Evolutionary conservation across 257 asterid species (phyloP).

Genomic region (Fraxinus quadrangulata): DNA sequence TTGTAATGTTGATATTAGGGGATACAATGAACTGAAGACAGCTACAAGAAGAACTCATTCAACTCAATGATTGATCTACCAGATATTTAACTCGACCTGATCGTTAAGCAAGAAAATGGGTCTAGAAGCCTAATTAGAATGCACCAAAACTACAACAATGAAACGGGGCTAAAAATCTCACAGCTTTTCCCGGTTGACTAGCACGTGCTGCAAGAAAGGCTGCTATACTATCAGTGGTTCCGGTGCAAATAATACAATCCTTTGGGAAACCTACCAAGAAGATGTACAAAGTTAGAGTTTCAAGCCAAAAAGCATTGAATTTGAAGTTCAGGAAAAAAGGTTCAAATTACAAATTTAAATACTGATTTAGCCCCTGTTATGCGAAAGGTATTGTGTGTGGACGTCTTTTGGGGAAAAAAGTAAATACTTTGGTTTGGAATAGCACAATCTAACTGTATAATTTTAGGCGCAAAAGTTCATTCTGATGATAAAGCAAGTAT

Average conservation of each 20-base stretch:
- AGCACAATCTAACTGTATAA: background rate
- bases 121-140: background rate
- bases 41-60: background rate
- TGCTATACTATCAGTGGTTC: conserved; percentile 96
- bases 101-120: background rate
- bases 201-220: conserved; percentile 95
- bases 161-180: conserved; percentile 36
- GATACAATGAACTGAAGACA: background rate
- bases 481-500: background rate
- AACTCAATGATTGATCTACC: background rate
- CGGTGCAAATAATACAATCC: conserved; percentile 81
- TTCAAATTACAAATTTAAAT: conserved; percentile 3
- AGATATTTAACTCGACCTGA: background rate
- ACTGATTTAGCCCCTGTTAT: background rate
- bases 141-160: background rate
- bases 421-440: background rate
- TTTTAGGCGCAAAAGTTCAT: background rate
- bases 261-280: conserved; percentile 60
- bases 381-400: conserved; percentile 11
- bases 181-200: conserved; percentile 84
- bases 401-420: background rate
- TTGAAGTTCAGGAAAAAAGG: background rate
- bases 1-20: background rate
- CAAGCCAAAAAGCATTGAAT: background rate
- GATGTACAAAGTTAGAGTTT: background rate